Evolutionary conservation across 495 filamentous ascomycete genomes (phyloP).

Genomic region (Chaetomium cochliodes): DNA sequence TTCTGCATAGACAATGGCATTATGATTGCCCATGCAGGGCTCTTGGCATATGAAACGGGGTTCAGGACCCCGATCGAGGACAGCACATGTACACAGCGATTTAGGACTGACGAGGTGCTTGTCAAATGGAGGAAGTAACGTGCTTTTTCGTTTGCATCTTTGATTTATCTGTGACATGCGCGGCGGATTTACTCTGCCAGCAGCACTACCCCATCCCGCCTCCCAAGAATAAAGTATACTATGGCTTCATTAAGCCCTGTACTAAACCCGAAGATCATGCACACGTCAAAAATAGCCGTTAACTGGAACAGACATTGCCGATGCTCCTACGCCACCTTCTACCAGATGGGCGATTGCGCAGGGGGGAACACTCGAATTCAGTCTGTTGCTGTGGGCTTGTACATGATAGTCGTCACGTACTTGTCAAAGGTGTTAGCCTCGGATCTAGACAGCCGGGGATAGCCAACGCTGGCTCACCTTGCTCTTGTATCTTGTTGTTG

Average conservation of each 20-base stretch:
- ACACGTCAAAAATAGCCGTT: background rate
- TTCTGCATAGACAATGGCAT: slow-evolving; percentile 99
- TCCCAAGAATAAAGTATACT: slow-evolving; percentile 2
- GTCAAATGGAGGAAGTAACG: slow-evolving; percentile 85
- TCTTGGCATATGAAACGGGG: slow-evolving; percentile 78
- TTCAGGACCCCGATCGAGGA: slow-evolving; percentile 74
- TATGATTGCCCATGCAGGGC: slow-evolving; percentile 97
- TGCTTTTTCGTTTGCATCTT: slow-evolving; percentile 11
- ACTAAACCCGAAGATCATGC: background rate
- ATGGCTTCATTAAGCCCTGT: background rate
- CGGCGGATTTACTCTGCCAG: background rate
- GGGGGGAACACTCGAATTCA: slow-evolving; percentile 19
- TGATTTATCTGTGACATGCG: slow-evolving; percentile 12
- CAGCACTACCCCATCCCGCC: background rate
- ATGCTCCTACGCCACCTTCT: slow-evolving; percentile 11
- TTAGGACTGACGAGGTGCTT: slow-evolving; percentile 90
- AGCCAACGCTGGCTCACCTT: slow-evolving; percentile 59
- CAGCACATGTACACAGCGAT: slow-evolving; percentile 88
- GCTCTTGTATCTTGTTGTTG: slow-evolving; percentile 91
- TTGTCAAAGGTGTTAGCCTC: slow-evolving; percentile 49
- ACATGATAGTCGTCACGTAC: slow-evolving; percentile 98
- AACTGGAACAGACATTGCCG: background rate
- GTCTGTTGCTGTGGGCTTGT: slow-evolving; percentile 70
- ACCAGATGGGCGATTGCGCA: background rate
- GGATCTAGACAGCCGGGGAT: background rate